These are phyloP conservation scores for Podospora pseudoanserina DNA, from an alignment of 495 filamentous ascomycete genomes.

Conservation along the genomic window DNA sequence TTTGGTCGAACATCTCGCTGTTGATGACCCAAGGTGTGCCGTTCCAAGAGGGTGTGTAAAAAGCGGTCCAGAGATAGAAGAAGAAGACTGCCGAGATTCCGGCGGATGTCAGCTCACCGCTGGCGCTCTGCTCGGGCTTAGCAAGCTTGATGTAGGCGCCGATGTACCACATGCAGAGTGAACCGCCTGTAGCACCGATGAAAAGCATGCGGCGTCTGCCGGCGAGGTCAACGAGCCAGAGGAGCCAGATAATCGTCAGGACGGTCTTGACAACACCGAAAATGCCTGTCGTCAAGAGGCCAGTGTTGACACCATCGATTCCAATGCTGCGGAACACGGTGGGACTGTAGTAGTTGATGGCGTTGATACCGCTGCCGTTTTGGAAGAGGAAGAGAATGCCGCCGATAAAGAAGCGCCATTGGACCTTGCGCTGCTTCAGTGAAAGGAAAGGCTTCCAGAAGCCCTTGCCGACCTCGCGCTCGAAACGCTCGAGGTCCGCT, in stretches of 20 bases:
- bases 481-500: constrained; percentile 54
- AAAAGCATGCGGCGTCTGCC: constrained; percentile 54
- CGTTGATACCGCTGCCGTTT: constrained; percentile 63
- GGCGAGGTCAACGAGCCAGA: constrained; percentile 52
- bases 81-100: constrained; percentile 72
- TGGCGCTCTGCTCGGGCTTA: constrained; percentile 41
- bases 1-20: constrained; percentile 61
- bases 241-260: constrained; percentile 57
- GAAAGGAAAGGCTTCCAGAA: constrained; percentile 68
- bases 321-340: constrained; percentile 60
- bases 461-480: constrained; percentile 53
- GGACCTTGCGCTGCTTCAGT: constrained; percentile 45
- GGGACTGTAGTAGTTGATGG: constrained; percentile 64
- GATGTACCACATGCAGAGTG: constrained; percentile 56
- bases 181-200: constrained; percentile 51
- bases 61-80: constrained; percentile 77
- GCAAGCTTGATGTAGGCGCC: constrained; percentile 53
- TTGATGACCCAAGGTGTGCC: constrained; percentile 66
- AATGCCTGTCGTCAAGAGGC: constrained; percentile 50
- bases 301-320: constrained; percentile 47
- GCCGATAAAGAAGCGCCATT: constrained; percentile 64
- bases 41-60: constrained; percentile 75
- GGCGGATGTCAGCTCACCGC: constrained; percentile 43
- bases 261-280: constrained; percentile 55
- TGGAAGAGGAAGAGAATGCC: constrained; percentile 64